Evolutionary conservation across 805 yeast species (phyloP).

Genomic region (Yarrowia alimentaria): DNA sequence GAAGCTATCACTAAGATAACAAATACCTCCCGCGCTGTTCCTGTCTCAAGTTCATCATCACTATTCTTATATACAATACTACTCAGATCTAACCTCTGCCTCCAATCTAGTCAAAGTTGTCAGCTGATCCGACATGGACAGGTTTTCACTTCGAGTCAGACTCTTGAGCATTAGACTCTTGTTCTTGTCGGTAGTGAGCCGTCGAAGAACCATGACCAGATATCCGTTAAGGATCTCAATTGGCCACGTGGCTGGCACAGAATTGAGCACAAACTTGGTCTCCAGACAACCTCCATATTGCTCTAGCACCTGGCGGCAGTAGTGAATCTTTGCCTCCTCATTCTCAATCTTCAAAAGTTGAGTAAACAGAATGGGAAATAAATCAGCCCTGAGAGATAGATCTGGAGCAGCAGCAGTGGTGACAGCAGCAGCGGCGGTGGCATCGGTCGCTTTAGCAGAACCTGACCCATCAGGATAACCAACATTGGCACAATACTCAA

Average conservation of each 20-base stretch:
- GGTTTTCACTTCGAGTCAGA: conserved; percentile 32
- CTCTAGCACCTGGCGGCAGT: conserved; percentile 36
- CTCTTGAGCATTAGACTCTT: conserved; percentile 30
- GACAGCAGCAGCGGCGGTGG: no score
- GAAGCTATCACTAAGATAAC: no score
- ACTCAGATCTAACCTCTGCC: conserved; percentile 12
- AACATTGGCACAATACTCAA: conserved; percentile 39
- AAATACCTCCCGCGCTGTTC: no score
- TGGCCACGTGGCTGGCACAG: conserved; percentile 39
- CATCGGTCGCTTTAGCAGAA: no score
- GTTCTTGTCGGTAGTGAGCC: conserved; percentile 31
- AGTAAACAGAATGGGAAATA: conserved; percentile 35
- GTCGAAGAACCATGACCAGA: conserved; percentile 30
- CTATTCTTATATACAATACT: no score
- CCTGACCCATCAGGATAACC: conserved; percentile 29
- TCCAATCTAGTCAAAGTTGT: conserved; percentile 13
- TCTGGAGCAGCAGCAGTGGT: conserved; percentile 1
- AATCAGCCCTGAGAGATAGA: conserved; percentile 26
- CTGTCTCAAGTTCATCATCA: no score
- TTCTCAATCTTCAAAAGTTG: conserved; percentile 33
- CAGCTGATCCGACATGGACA: conserved; percentile 28
- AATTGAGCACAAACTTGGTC: conserved; percentile 35
- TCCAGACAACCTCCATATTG: conserved; percentile 37
- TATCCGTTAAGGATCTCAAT: conserved; percentile 37
- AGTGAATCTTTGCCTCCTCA: conserved; percentile 32